These are phyloP conservation scores for Lipomyces lipofer DNA, from an alignment of 805 yeast genomes.

Conservation along the genomic window DNA sequence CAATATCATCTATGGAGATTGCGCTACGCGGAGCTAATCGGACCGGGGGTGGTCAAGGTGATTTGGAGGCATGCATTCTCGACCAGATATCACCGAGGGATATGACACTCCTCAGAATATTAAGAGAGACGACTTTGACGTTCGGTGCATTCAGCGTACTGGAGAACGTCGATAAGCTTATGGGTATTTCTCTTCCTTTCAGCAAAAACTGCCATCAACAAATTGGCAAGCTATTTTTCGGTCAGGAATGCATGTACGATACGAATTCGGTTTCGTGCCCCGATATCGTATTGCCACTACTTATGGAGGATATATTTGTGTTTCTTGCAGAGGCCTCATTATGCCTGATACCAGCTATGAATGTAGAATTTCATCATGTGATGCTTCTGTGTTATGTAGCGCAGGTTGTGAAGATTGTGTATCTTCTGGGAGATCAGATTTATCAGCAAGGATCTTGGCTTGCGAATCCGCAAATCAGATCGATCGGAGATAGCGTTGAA, in stretches of 20 bases:
- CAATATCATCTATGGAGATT: constrained; percentile 26
- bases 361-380: constrained; percentile 50
- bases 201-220: constrained; percentile 12
- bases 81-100: constrained; percentile 63
- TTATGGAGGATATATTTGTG: constrained; percentile 37
- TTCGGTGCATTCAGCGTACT: constrained; percentile 32
- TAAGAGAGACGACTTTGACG: constrained; percentile 43
- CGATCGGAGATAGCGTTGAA: not conserved
- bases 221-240: constrained; percentile 28
- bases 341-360: constrained; percentile 49
- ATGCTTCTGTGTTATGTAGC: constrained; percentile 52
- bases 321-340: constrained; percentile 43
- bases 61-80: constrained; percentile 47
- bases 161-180: not conserved
- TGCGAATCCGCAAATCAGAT: not conserved
- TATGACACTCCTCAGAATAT: constrained; percentile 57
- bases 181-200: not conserved
- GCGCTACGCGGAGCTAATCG: constrained; percentile 28
- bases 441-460: constrained; percentile 10
- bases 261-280: constrained; percentile 28
- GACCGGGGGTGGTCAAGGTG: constrained; percentile 6
- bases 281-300: constrained; percentile 22
- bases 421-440: constrained; percentile 24
- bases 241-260: constrained; percentile 32
- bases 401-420: constrained; percentile 52